These are phyloP conservation scores for Lepidium aucheri DNA, from an alignment of 345 rosid species.

Conservation along the genomic window DNA sequence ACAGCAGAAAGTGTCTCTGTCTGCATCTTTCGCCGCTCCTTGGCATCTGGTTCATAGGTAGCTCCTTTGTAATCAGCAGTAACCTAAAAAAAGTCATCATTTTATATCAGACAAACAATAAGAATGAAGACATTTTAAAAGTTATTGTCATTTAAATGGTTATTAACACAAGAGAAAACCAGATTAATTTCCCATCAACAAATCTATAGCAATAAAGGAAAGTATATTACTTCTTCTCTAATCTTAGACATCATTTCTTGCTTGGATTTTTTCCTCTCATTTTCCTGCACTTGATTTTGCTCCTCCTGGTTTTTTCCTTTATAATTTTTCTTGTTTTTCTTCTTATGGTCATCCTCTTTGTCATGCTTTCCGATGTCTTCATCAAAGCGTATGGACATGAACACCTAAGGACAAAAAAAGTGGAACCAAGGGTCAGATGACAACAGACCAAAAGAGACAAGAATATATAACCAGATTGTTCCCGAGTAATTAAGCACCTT, in stretches of 20 bases:
- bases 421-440: not conserved
- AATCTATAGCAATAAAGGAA: not conserved
- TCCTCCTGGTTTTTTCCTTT: slow-evolving; percentile 55
- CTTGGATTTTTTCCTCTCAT: slow-evolving; percentile 62
- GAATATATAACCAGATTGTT: not conserved
- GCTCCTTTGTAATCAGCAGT: slow-evolving; percentile 76
- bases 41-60: slow-evolving; percentile 49
- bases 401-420: slow-evolving; percentile 42
- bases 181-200: not conserved
- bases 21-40: slow-evolving; percentile 66
- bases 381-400: slow-evolving; percentile 76
- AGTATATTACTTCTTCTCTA: slow-evolving; percentile 61
- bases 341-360: slow-evolving; percentile 30
- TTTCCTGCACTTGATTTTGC: slow-evolving; percentile 41
- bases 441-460: not conserved
- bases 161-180: not conserved
- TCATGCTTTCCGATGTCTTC: slow-evolving; percentile 60
- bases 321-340: slow-evolving; percentile 43
- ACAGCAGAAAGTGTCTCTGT: slow-evolving; percentile 74
- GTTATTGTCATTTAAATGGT: not conserved
- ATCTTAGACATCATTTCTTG: slow-evolving; percentile 57
- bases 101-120: not conserved
- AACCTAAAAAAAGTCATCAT: slow-evolving; percentile 39
- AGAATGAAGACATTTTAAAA: not conserved
- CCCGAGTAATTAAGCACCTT: not conserved